phyloP scores from a whole-genome alignment of 129 eudicot genomes.

The Dittrichia graveolens region DNA sequence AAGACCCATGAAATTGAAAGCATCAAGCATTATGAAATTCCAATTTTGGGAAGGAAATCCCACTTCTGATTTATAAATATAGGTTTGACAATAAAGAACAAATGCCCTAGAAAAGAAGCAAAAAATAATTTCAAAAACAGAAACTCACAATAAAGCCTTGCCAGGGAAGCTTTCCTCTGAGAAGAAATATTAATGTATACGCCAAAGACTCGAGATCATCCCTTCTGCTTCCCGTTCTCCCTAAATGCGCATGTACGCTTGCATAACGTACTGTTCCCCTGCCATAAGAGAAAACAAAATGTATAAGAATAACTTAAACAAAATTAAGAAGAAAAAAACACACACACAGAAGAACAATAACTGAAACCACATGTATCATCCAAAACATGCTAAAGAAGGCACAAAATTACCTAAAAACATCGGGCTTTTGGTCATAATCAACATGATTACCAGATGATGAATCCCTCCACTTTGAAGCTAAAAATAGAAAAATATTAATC shows the following conservation, averaged over 20 bases:
- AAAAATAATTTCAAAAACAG: not conserved
- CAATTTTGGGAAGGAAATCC: not conserved
- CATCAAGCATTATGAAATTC: not conserved
- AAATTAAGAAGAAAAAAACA: conserved; percentile 14
- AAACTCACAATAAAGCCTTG: conserved; percentile 71
- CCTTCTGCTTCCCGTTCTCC: conserved; percentile 89
- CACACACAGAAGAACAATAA: not conserved
- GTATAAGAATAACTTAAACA: not conserved
- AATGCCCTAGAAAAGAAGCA: not conserved
- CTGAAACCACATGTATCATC: not conserved
- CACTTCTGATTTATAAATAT: conserved; percentile 1
- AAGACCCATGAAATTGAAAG: not conserved
- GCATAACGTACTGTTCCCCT: conserved; percentile 99
- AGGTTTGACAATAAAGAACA: not conserved
- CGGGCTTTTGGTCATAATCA: conserved; percentile 91
- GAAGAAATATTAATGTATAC: conserved; percentile 81
- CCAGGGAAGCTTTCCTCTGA: conserved; percentile 89
- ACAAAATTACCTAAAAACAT: conserved; percentile 67
- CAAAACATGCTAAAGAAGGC: not conserved
- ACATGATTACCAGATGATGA: conserved; percentile 58
- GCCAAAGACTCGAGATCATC: conserved; percentile 97
- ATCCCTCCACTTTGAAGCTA: conserved; percentile 89
- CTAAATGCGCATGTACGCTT: conserved; percentile 96
- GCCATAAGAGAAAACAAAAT: not conserved
- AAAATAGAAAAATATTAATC: not conserved